phyloP scores from a whole-genome alignment of 2,329 filamentous ascomycete genomes.

The Penicillium glabrum region DNA sequence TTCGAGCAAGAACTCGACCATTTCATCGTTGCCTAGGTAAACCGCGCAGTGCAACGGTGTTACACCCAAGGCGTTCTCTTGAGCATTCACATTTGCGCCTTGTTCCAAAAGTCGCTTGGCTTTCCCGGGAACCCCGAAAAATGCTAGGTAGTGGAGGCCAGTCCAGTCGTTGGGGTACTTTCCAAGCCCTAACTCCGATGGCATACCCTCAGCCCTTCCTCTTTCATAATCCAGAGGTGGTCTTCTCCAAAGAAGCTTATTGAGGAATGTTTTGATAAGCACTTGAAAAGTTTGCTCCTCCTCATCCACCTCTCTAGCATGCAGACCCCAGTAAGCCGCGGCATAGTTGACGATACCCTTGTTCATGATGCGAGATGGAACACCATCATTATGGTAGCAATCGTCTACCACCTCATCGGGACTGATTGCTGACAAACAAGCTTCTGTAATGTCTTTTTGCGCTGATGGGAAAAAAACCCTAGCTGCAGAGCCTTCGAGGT shows the following conservation, averaged over 20 bases:
- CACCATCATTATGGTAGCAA: too few relatives aligned
- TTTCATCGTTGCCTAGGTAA: constrained; percentile 29
- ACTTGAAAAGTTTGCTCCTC: constrained; percentile 33
- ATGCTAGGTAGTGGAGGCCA: constrained; percentile 29
- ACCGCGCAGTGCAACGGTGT: constrained; percentile 34
- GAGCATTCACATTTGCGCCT: constrained; percentile 22
- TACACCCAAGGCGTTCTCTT: constrained; percentile 24
- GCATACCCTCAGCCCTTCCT: constrained; percentile 12
- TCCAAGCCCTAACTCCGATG: constrained; percentile 24
- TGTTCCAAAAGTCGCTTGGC: constrained; percentile 27
- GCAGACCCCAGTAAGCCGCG: constrained; percentile 30
- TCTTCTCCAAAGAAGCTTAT: constrained; percentile 32
- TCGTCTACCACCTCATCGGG: constrained; percentile 33
- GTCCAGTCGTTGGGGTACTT: constrained; percentile 30
- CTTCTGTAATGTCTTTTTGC: constrained; percentile 29
- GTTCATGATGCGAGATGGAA: constrained; percentile 8
- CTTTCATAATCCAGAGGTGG: constrained; percentile 19
- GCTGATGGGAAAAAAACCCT: constrained; percentile 32
- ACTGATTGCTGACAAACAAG: constrained; percentile 27
- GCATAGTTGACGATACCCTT: constrained; percentile 26
- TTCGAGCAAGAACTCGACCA: constrained; percentile 31
- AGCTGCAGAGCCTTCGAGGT: constrained; percentile 25
- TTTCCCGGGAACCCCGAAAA: constrained; percentile 27
- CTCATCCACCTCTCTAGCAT: constrained; percentile 27
- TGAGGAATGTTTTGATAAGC: constrained; percentile 32